These are phyloP conservation scores for Hanseniaspora gamundiae DNA, from an alignment of 1,139 yeast species.

Conservation along the genomic window DNA sequence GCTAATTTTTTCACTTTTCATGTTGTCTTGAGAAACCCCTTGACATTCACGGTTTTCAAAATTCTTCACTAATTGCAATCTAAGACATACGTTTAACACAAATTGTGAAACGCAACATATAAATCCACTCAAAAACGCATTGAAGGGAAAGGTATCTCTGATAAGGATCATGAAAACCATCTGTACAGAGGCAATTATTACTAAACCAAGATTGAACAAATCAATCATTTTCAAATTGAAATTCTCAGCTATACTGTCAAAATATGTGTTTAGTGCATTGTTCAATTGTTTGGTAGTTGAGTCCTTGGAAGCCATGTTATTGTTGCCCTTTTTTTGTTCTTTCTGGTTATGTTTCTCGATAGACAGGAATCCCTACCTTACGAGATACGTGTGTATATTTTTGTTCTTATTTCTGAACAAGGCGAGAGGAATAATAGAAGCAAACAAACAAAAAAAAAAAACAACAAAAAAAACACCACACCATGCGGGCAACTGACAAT, in stretches of 20 bases:
- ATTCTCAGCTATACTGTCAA: slow-evolving; percentile 22
- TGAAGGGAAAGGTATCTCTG: slow-evolving; percentile 83
- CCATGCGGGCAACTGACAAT: too few relatives aligned
- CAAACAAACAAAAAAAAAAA: too few relatives aligned
- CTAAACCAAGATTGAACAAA: slow-evolving; percentile 60
- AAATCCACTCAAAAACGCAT: slow-evolving; percentile 91
- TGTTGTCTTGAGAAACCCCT: neutral
- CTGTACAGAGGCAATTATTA: slow-evolving; percentile 64
- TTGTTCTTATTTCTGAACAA: too few relatives aligned
- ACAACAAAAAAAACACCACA: too few relatives aligned
- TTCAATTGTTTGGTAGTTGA: slow-evolving; percentile 7
- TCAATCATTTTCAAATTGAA: slow-evolving; percentile 55
- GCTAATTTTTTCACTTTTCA: slow-evolving; percentile 30
- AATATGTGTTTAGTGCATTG: slow-evolving; percentile 38
- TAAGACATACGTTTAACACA: slow-evolving; percentile 67
- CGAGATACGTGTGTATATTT: too few relatives aligned
- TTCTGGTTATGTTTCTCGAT: neutral
- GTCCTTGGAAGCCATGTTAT: slow-evolving; percentile 22
- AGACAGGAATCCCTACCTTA: too few relatives aligned
- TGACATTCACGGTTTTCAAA: slow-evolving; percentile 22
- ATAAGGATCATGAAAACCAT: slow-evolving; percentile 63
- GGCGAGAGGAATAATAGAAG: too few relatives aligned
- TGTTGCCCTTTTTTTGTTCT: neutral
- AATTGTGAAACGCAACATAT: slow-evolving; percentile 90
- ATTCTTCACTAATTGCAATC: slow-evolving; percentile 51